Conservation (phyloP, 1,139 yeast species). For the Sugiyamaella grinbergsii region DNA sequence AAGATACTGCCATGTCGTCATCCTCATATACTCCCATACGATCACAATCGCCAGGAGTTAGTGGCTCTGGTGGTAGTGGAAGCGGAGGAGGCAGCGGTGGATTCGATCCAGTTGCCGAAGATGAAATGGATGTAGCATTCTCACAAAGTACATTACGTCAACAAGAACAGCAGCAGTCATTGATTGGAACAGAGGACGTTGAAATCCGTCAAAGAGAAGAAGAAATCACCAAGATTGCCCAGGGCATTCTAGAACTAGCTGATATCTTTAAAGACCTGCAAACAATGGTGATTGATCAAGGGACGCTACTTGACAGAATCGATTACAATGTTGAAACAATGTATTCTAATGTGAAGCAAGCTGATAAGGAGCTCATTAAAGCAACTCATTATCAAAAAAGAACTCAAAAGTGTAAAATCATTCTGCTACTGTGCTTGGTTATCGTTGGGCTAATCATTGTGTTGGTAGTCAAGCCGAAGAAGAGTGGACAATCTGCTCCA, state of each 20-base stretch:
- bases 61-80: not conserved
- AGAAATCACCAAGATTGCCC: conserved; percentile 87
- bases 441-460: conserved; percentile 73
- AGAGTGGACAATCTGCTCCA: conserved; percentile 29
- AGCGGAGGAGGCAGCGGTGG: conserved; percentile 13
- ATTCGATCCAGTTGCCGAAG: conserved; percentile 36
- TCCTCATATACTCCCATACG: conserved; percentile 15
- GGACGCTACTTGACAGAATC: conserved; percentile 86
- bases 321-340: conserved; percentile 87
- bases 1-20: conserved; percentile 32
- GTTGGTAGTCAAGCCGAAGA: conserved; percentile 67
- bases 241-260: conserved; percentile 89
- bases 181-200: conserved; percentile 35
- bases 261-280: conserved; percentile 94
- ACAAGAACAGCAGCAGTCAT: conserved; percentile 38
- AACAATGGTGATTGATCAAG: conserved; percentile 89
- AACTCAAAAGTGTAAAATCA: conserved; percentile 88
- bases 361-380: conserved; percentile 72
- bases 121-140: conserved; percentile 45
- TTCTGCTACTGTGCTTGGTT: conserved; percentile 66
- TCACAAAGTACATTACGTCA: conserved; percentile 51
- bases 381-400: conserved; percentile 84
- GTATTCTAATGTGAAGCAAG: conserved; percentile 69
- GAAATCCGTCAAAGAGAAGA: conserved; percentile 73
- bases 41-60: conserved; percentile 15